Base-by-base conservation (phyloP, 352 stramenopile genomes). In the Phytophthora pseudosyringae region DNA sequence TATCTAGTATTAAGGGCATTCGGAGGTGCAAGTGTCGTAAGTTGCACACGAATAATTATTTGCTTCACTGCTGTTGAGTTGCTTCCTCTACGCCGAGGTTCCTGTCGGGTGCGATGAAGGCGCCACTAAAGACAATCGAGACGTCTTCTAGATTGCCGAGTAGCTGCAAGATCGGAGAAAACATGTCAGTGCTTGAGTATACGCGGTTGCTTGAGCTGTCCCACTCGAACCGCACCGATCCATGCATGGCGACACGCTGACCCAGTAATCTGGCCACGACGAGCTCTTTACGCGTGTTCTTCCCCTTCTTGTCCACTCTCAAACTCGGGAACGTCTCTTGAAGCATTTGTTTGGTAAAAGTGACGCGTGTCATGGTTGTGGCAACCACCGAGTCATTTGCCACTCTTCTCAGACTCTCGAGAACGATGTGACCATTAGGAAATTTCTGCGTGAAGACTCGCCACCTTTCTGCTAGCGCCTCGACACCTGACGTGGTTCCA, bases 141-240 rank as follows among this genome's bases (percentile, higher is more conserved):
- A 46, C 33, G 33, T 61, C 41, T 5, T 61, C 31, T 7, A 61
- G 12, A 8, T 43, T 61, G 9, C 41, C 53, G 8, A 52, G 18
- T 12, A 61, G 53, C 29, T 53, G 32, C 5, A 61, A 38, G 32
- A 61, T 28, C 8, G 53, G 41, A 0, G 18, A 25, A 12, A 53
- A 21, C 41, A 53, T 53, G 41, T 61, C 40, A 0, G 13, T 18
- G 26, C 18, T 32, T 8, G 31, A 26, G 29, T 46, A 15, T 10
- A 61, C 32, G 16, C 31, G 41, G 1, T 29, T 38, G 25, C 4
- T 45, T 12, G 31, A 5, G 31, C 8, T 18, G 25, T 61, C 53
- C 53, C 53, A 61, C 18, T 41, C 28, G 16, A 60, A 51, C 11
- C 16, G 5, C 16, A 60, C 52, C 4, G 52, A 60, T 6, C 52